Evolutionary conservation across 768 basidiomycete genomes (phyloP), one percentile per base, ranked within the genome.

Genomic region (Sarcodon aspratus): DNA sequence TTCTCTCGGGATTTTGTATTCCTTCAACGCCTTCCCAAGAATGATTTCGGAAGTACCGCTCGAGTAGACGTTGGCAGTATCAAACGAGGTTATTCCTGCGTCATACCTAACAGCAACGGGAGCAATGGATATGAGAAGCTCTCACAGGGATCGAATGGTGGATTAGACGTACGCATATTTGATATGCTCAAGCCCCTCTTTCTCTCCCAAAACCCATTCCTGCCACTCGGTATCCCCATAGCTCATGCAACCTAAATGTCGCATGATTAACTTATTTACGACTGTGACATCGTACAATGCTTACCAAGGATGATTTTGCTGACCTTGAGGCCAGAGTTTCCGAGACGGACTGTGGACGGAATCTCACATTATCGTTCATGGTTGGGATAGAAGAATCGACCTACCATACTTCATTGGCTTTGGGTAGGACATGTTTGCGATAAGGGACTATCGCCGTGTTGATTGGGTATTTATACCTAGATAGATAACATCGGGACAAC

Each of bases 1-100:
- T 27, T 71, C 66, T 15, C 75, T 61, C 0, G 72, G 71, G 32
- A 71, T 61, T 17, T 66, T 49, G 43, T 66, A 59, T 54, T 66
- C 50, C 55, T 71, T 72, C 56, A 78, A 64, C 1, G 68, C 72
- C 18, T 71, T 69, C 4, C 74, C 73, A 18, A 74, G 61, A 53
- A 74, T 62, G 36, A 61, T 48, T 55, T 76, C 74, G 3, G 66
- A 69, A 3, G 60, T 51, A 12, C 71, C 70, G 44, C 66, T 63
- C 11, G 64, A 66, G 57, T 72, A 73, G 9, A 58, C 59, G 43
- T 62, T 54, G 6, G 60, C 66, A 45, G 62, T 69, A 52, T 63
- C 64, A 52, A 64, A 69, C 6, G 66, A 64, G 43, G 61, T 60
- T 52, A 70, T 67, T 3, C 69, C 70, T 21, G 59, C 53, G 9